Percentiles rank a stretch among this genome's conserved stretches.
These are phyloP conservation scores for Plantago lanceolata DNA, from an alignment of 305 asterid species.

Conservation along the genomic window DNA sequence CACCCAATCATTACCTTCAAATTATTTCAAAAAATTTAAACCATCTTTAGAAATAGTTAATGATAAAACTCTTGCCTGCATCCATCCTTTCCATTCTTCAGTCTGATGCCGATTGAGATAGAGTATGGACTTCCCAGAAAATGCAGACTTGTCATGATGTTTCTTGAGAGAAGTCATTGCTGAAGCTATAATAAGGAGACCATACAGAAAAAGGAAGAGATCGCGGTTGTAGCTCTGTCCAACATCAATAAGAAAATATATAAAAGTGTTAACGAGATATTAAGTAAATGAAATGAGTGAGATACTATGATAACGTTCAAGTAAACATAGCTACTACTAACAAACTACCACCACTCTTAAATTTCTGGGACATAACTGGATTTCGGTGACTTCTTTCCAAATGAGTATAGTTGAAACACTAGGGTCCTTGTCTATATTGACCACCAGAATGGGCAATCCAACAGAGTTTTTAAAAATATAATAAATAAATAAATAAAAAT, in stretches of 20 bases:
- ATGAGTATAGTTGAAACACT: no score
- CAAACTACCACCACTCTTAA: no score
- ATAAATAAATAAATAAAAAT: no score
- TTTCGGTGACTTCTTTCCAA: no score
- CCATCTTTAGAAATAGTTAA: conserved; percentile 2
- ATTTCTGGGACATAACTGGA: no score
- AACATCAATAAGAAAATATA: not conserved
- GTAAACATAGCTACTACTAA: no score
- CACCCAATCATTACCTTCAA: no score
- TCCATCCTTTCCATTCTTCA: conserved; percentile 98
- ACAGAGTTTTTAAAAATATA: no score
- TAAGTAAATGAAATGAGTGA: not conserved
- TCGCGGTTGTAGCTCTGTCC: conserved; percentile 92
- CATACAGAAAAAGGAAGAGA: conserved; percentile 69
- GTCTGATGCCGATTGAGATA: conserved; percentile 96
- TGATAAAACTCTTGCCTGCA: conserved; percentile 67
- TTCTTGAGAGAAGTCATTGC: conserved; percentile 88
- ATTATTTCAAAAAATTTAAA: no score
- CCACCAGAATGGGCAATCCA: no score
- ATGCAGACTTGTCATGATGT: conserved; percentile 77
- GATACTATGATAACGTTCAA: no score
- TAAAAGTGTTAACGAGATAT: not conserved
- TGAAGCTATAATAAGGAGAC: conserved; percentile 78
- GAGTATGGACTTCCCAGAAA: conserved; percentile 76
- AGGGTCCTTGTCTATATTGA: no score